A percentile compares a stretch with the other conserved stretches of the same genome.
Evolutionary conservation across 305 asterid species (phyloP).

Genomic region (Rubia balearica): DNA sequence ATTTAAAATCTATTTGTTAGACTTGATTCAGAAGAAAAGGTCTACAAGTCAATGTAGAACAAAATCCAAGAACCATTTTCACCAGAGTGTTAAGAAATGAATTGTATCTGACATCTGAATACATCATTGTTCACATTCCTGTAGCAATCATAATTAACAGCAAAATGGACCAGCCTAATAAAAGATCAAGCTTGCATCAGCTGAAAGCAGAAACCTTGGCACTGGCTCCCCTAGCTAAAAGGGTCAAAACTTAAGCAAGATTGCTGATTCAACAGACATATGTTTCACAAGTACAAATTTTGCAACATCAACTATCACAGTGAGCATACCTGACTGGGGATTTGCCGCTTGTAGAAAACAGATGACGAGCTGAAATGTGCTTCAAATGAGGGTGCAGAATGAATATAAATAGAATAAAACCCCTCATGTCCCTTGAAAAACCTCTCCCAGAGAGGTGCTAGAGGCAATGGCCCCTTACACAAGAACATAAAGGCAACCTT

Average conservation of each 20-base stretch:
- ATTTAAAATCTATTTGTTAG: background rate
- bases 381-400: constrained; percentile 69
- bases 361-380: constrained; percentile 51
- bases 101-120: background rate
- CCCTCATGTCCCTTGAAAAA: constrained; percentile 68
- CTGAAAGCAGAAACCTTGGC: background rate
- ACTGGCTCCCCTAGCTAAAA: background rate
- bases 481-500: constrained; percentile 89
- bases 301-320: background rate
- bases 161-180: background rate
- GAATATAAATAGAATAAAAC: constrained; percentile 59
- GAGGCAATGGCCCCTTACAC: constrained; percentile 87
- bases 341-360: constrained; percentile 64
- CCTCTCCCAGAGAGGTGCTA: constrained; percentile 85
- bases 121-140: background rate
- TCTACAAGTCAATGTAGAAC: background rate
- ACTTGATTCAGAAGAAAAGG: background rate
- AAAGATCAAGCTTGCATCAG: background rate
- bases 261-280: background rate
- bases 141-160: background rate
- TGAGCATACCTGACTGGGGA: constrained; percentile 76
- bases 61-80: background rate
- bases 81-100: background rate
- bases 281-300: background rate
- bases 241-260: background rate